Percentiles rank a stretch among this genome's conserved stretches.
Conservation (phyloP, 2,329 filamentous ascomycete species). For the Ophiostoma sp. region DNA sequence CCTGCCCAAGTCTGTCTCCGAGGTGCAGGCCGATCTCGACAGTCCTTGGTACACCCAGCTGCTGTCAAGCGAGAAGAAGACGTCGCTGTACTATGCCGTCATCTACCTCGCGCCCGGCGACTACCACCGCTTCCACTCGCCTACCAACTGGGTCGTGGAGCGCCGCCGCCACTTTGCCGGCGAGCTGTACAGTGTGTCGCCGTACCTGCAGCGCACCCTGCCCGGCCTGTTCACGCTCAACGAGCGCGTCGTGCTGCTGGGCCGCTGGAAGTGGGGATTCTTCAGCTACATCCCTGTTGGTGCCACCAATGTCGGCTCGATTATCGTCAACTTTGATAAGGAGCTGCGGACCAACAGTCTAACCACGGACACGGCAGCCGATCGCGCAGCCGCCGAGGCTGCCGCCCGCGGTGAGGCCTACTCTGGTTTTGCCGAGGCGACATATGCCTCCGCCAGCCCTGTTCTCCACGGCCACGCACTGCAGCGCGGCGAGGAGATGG, state of each 20-base stretch:
- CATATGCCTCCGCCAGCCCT: conserved; percentile 70
- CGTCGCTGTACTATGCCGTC: conserved; percentile 76
- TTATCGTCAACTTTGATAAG: conserved; percentile 93
- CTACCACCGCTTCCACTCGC: conserved; percentile 97
- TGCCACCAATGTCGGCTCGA: conserved; percentile 94
- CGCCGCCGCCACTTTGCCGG: conserved; percentile 94
- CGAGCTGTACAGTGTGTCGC: conserved; percentile 90
- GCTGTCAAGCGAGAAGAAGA: conserved; percentile 55
- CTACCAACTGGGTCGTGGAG: conserved; percentile 91
- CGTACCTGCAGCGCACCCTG: conserved; percentile 86
- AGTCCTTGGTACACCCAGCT: conserved; percentile 68
- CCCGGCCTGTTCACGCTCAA: conserved; percentile 95
- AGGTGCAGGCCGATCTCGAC: conserved; percentile 79
- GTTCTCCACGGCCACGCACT: conserved; percentile 80
- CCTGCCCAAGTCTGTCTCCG: conserved; percentile 63
- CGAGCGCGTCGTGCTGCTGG: conserved; percentile 88
- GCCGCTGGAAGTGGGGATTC: conserved; percentile 94
- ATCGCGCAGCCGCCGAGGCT: conserved; percentile 76
- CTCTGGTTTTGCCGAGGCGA: conserved; percentile 87
- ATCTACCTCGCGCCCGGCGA: conserved; percentile 95
- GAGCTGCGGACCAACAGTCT: conserved; percentile 91
- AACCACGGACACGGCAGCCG: conserved; percentile 85
- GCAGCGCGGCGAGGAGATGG: conserved; percentile 90
- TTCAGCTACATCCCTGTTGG: conserved; percentile 95
- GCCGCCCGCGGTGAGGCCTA: conserved; percentile 72